A percentile compares a stretch with the other conserved stretches of the same genome.
phyloP scores from a whole-genome alignment of 2,329 filamentous ascomycete genomes.

The Monosporascus ibericus region DNA sequence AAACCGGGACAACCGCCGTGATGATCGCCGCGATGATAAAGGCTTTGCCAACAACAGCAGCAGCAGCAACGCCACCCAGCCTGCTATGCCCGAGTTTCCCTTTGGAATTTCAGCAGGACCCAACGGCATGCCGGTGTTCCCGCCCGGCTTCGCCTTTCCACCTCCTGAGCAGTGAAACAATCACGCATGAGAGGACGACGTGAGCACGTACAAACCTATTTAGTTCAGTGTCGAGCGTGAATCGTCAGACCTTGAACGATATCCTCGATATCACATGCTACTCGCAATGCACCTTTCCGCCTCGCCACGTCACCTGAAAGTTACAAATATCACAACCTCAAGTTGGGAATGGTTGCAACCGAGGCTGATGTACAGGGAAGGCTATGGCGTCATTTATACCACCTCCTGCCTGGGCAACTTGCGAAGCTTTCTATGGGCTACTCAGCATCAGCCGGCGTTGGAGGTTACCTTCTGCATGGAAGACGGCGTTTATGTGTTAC shows the following conservation, averaged over 20 bases:
- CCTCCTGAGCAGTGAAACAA: constrained; percentile 19
- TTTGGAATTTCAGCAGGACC: constrained; percentile 38
- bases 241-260: background rate
- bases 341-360: background rate
- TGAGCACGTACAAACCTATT: background rate
- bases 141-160: constrained; percentile 38
- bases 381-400: background rate
- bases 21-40: constrained; percentile 19
- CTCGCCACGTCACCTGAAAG: background rate
- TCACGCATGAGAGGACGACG: background rate
- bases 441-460: constrained; percentile 8
- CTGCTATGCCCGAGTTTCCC: constrained; percentile 31
- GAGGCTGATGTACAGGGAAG: background rate
- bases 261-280: background rate
- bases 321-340: background rate
- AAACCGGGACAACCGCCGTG: constrained; percentile 14
- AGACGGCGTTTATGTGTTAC: background rate
- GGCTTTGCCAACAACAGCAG: constrained; percentile 9
- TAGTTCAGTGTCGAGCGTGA: background rate
- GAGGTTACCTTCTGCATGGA: background rate
- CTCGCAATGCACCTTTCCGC: background rate
- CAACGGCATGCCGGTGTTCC: constrained; percentile 46
- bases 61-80: constrained; percentile 15
- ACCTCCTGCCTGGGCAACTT: background rate
- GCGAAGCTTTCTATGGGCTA: constrained; percentile 4